A percentile compares a stretch with the other conserved stretches of the same genome.
Evolutionary conservation across 805 yeast genomes (phyloP).

Genomic region (Kluyveromyces nonfermentans): DNA sequence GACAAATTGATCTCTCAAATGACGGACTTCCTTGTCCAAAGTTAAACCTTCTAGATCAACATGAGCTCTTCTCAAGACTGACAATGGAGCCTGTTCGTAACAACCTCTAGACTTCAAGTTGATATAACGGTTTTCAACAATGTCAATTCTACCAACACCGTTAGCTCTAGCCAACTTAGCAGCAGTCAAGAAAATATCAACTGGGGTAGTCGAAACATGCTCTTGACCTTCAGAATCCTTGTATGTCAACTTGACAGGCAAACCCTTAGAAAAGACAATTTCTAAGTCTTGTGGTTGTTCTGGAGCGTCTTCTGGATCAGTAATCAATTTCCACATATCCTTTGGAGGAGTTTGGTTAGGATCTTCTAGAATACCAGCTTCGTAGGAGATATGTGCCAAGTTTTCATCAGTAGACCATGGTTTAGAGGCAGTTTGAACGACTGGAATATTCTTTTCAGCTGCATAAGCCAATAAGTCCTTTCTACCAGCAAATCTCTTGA

Average conservation of each 20-base stretch:
- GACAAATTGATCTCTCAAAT: conserved; percentile 91
- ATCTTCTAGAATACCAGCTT: conserved; percentile 98
- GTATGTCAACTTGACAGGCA: conserved; percentile 73
- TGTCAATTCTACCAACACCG: conserved; percentile 99
- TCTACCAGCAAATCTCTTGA: conserved; percentile 96
- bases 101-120: conserved; percentile 99
- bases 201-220: conserved; percentile 77
- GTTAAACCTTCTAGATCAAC: conserved; percentile 96
- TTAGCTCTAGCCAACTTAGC: conserved; percentile 96
- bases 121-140: conserved; percentile 97
- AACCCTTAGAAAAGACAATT: conserved; percentile 74
- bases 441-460: conserved; percentile 84
- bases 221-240: conserved; percentile 45
- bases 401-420: conserved; percentile 99
- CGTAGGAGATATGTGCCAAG: conserved; percentile 97
- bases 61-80: conserved; percentile 87
- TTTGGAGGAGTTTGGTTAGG: conserved; percentile 99
- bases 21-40: conserved; percentile 94
- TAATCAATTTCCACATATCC: conserved; percentile 99
- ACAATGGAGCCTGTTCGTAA: conserved; percentile 98
- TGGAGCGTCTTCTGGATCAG: conserved; percentile 94
- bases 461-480: conserved; percentile 92
- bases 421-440: conserved; percentile 94
- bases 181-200: conserved; percentile 85
- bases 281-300: conserved; percentile 82